These are phyloP conservation scores for Hyphopichia pseudoburtonii DNA, from an alignment of 1,139 yeast genomes.

Conservation along the genomic window DNA sequence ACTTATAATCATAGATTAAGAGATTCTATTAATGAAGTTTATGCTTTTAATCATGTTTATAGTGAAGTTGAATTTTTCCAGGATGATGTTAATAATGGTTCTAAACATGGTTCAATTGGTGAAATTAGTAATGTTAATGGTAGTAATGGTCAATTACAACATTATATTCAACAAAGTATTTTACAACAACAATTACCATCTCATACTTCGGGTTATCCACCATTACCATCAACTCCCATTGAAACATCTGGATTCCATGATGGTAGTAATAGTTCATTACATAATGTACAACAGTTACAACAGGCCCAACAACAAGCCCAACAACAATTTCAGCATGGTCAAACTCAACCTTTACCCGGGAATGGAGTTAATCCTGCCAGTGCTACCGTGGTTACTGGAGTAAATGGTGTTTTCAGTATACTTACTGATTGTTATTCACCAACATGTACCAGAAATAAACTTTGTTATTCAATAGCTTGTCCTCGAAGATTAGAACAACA, in stretches of 20 bases:
- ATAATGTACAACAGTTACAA: background rate
- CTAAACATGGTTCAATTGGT: constrained; percentile 35
- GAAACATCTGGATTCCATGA: background rate
- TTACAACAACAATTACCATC: constrained; percentile 22
- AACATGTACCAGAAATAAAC: constrained; percentile 83
- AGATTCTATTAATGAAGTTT: constrained; percentile 84
- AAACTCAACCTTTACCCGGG: background rate
- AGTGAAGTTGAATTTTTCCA: constrained; percentile 40
- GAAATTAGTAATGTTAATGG: too few species aligned
- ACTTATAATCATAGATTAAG: constrained; percentile 91
- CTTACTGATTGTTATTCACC: constrained; percentile 96
- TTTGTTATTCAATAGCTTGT: constrained; percentile 96
- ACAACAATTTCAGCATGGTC: background rate
- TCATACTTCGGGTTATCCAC: constrained; percentile 9
- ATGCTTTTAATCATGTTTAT: constrained; percentile 71
- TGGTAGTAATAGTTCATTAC: constrained; percentile 4
- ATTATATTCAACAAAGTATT: constrained; percentile 12
- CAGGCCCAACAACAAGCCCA: background rate
- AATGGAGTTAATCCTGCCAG: constrained; percentile 2
- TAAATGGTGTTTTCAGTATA: constrained; percentile 90
- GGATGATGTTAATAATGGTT: constrained; percentile 25
- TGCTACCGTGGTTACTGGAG: constrained; percentile 30
- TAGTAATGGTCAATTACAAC: constrained; percentile 12
- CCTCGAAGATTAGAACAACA: constrained; percentile 96
- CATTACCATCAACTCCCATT: constrained; percentile 14